Evolutionary conservation across 2,329 filamentous ascomycete genomes (phyloP), one percentile per base, ranked within the genome.

Genomic region (Aspergillus arachidicola): DNA sequence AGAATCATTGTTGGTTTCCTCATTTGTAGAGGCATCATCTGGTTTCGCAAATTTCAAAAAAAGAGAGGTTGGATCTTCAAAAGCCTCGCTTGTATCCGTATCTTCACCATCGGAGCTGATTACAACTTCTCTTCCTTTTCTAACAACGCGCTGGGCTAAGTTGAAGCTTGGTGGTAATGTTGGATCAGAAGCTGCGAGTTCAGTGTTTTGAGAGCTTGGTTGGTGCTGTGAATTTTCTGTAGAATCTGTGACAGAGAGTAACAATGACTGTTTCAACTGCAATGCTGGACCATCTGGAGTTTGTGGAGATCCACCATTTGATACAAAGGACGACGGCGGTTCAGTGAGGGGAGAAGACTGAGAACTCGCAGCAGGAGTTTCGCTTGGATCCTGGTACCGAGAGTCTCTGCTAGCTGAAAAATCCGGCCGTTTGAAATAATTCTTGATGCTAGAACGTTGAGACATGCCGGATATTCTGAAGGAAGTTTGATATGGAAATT

Each of bases 51-150:
- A 72, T 41, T 64, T 70, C 23, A 71, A 69, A 19, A 85, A 71
- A 1, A 89, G 74, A 50, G 85, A 81, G 6, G 85, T 83, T 16
- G 89, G 81, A 32, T 85, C 83, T 63, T 84, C 84, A 23, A 87
- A 71, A 1, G 82, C 84, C 58, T 78, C 81, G 62, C 85, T 80
- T 0, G 89, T 89, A 56, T 86, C 83, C 32, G 84, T 84, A 21
- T 85, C 85, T n/a, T 91, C 90, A 11, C 90, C 89, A 71, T 94
- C 91, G 0, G 91, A 93, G 59, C 86, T 89, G 53, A 83, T 84
- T 46, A 94, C 81, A 3, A 83, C 74, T 60, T 83, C 76, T 59
- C 82, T 74, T 3, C 86, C 86, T 69, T 84, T 79, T 62, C 81
- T 90, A 60, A 89, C 79, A 14, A 86, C 77, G 69, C 87, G 81